phyloP scores from a whole-genome alignment of 805 yeast species.

The Sugiyamaella americana region DNA sequence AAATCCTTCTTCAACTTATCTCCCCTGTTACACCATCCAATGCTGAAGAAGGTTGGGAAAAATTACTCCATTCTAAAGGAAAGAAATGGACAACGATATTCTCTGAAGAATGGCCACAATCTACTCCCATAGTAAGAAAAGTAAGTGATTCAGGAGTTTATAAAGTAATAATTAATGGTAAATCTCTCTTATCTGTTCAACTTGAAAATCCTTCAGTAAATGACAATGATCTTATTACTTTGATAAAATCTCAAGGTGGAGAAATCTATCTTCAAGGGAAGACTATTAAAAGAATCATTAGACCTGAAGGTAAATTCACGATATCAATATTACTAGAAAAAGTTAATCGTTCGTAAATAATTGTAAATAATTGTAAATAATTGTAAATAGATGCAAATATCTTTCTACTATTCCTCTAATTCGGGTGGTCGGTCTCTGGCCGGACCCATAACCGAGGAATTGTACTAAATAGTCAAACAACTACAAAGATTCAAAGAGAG shows the following conservation, averaged over 20 bases:
- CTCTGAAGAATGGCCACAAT: constrained; percentile 61
- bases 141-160: neutral
- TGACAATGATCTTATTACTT: constrained; percentile 33
- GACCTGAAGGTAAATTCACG: constrained; percentile 24
- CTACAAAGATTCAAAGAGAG: too few species aligned
- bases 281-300: constrained; percentile 46
- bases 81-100: constrained; percentile 46
- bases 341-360: neutral
- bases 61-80: constrained; percentile 30
- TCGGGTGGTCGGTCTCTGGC: too few species aligned
- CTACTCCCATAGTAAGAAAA: constrained; percentile 25
- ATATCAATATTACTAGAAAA: constrained; percentile 19
- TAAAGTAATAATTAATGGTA: constrained; percentile 17
- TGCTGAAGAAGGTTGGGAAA: constrained; percentile 78
- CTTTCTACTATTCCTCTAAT: too few species aligned
- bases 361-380: constrained; percentile 5
- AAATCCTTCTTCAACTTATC: constrained; percentile 53
- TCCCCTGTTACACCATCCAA: constrained; percentile 79
- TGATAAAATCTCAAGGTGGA: constrained; percentile 31
- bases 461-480: too few species aligned
- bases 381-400: constrained; percentile 1
- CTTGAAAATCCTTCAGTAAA: neutral
- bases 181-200: constrained; percentile 12
- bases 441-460: too few species aligned
- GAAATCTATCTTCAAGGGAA: constrained; percentile 40